phyloP scores from a whole-genome alignment of 2,329 filamentous ascomycete genomes.

The Colletotrichum brevisporum region DNA sequence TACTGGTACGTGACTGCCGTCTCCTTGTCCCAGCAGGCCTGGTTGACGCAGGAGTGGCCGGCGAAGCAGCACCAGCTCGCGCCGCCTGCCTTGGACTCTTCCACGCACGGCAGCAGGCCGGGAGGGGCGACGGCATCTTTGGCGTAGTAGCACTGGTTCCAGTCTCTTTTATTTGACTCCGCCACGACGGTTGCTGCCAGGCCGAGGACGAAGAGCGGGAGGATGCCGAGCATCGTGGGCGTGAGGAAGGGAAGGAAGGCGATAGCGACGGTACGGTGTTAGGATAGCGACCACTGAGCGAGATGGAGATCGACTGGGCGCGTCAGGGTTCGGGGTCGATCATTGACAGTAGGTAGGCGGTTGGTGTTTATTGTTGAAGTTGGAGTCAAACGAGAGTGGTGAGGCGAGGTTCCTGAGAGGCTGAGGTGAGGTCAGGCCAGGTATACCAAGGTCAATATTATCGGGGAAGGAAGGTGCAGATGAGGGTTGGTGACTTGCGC shows the following conservation, averaged over 20 bases:
- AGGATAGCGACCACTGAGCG: background rate
- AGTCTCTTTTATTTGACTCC: background rate
- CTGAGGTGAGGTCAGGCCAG: too few relatives aligned
- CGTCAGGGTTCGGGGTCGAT: too few relatives aligned
- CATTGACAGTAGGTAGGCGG: too few relatives aligned
- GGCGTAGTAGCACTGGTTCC: conserved; percentile 34
- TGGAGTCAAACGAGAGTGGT: too few relatives aligned
- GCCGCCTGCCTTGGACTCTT: background rate
- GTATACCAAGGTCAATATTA: too few relatives aligned
- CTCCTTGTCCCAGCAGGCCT: conserved; percentile 22
- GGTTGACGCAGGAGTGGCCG: conserved; percentile 15
- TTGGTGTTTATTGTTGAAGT: too few relatives aligned
- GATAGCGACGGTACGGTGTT: background rate
- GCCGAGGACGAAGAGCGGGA: background rate
- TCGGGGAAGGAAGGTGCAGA: background rate
- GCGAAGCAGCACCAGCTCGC: conserved; percentile 35
- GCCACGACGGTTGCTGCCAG: background rate
- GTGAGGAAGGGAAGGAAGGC: background rate
- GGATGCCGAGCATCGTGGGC: background rate
- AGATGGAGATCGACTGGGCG: too few relatives aligned
- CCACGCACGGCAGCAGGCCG: conserved; percentile 22
- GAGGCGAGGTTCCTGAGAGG: too few relatives aligned
- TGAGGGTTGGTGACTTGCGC: background rate
- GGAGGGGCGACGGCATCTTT: conserved; percentile 13
- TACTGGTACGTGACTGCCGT: conserved; percentile 31